phyloP scores from a whole-genome alignment of 2,329 filamentous ascomycete species.

The Penicillium italicum region DNA sequence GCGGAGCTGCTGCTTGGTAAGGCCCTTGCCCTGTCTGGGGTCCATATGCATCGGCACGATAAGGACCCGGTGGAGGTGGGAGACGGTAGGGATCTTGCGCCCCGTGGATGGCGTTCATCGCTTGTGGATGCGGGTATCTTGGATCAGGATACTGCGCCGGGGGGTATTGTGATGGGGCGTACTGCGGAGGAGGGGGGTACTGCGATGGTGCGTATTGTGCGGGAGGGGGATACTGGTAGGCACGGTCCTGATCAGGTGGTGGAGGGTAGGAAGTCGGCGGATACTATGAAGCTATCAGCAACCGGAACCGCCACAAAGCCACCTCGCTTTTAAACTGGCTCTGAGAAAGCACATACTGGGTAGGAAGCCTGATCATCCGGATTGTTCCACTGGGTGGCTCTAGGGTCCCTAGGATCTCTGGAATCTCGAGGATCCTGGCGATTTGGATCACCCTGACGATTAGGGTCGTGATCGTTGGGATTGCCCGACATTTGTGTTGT shows the following conservation, averaged over 20 bases:
- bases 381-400: conserved; percentile 44
- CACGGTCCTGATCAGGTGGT: conserved; percentile 29
- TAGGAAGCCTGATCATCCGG: conserved; percentile 41
- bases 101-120: conserved; percentile 44
- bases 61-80: conserved; percentile 43
- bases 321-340: neutral
- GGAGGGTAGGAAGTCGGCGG: conserved; percentile 34
- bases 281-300: conserved; percentile 24
- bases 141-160: conserved; percentile 28
- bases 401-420: conserved; percentile 32
- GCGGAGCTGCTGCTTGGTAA: conserved; percentile 46
- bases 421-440: conserved; percentile 36
- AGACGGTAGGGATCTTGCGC: conserved; percentile 44
- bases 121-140: conserved; percentile 36
- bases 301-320: neutral
- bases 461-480: conserved; percentile 41
- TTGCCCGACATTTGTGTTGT: conserved; percentile 38
- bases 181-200: conserved; percentile 23
- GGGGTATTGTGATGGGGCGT: conserved; percentile 36
- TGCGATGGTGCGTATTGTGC: conserved; percentile 32
- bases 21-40: conserved; percentile 39
- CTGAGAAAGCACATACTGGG: conserved; percentile 31
- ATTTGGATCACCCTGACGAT: conserved; percentile 37
- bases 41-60: conserved; percentile 43
- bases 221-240: conserved; percentile 35